Conservation (phyloP, 768 basidiomycete species). For the Tephrocybe sp. region DNA sequence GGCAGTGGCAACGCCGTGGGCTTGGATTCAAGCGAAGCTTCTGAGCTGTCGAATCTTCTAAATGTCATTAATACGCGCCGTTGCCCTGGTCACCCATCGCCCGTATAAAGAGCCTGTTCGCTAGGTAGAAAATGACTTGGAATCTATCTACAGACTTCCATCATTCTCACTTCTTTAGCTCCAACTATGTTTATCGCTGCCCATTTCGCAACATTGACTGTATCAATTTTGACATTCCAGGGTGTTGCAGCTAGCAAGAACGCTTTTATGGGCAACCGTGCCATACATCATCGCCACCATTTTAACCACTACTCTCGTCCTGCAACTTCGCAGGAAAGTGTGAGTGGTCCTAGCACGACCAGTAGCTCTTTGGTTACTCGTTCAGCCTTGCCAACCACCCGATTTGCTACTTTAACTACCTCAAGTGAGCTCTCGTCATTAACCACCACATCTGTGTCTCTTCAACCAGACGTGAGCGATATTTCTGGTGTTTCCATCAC, state of each 20-base stretch:
- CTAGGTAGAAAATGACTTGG: background rate
- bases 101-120: conserved; percentile 6
- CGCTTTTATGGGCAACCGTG: conserved; percentile 5
- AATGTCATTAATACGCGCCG: conserved; percentile 6
- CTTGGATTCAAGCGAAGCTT: conserved; percentile 7
- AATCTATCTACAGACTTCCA: background rate
- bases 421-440: background rate
- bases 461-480: background rate
- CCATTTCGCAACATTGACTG: conserved; percentile 4
- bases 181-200: background rate
- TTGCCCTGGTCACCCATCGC: conserved; percentile 11
- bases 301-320: conserved; percentile 4
- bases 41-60: conserved; percentile 9
- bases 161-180: background rate
- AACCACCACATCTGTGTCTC: background rate
- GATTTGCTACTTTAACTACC: conserved; percentile 6
- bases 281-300: conserved; percentile 11
- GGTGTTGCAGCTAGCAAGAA: conserved; percentile 15
- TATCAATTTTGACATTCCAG: conserved; percentile 15
- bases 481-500: background rate
- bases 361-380: background rate
- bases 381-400: background rate
- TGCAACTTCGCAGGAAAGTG: background rate
- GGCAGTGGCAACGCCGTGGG: conserved; percentile 4
- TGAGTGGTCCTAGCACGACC: background rate